These are phyloP conservation scores for Cynanchum wilfordii DNA, from an alignment of 257 asterid species.

Conservation along the genomic window DNA sequence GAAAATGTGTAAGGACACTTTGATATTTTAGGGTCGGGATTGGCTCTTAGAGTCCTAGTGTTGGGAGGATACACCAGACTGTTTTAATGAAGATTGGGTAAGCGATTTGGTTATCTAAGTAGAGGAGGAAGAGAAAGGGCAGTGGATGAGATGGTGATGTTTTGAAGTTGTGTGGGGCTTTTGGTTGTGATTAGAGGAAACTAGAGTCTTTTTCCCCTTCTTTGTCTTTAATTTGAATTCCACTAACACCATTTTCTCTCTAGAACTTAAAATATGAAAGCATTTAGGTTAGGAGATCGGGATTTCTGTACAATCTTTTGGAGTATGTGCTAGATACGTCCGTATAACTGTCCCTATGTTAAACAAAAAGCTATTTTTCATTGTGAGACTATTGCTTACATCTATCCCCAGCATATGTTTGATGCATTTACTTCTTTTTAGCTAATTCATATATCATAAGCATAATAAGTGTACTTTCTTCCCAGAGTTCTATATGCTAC, in stretches of 20 bases:
- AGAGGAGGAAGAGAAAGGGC: background rate
- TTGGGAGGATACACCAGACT: background rate
- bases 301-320: constrained; percentile 4
- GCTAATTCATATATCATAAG: background rate
- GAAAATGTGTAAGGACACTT: background rate
- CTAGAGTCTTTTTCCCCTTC: background rate
- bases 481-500: constrained; percentile 70
- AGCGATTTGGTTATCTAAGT: background rate
- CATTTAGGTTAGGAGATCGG: background rate
- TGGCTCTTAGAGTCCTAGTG: background rate
- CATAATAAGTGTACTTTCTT: constrained; percentile 16
- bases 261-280: background rate
- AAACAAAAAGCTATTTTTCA: background rate
- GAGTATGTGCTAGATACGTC: background rate
- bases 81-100: background rate
- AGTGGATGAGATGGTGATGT: background rate
- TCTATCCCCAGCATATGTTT: constrained; percentile 1
- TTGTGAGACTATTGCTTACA: background rate
- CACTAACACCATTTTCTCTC: background rate
- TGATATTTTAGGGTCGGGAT: background rate
- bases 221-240: background rate
- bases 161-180: background rate
- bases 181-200: background rate
- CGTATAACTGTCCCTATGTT: background rate
- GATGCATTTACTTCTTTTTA: background rate